Evolutionary conservation across 2,329 filamentous ascomycete genomes (phyloP).

Genomic region (Pleoardoris graminearum): DNA sequence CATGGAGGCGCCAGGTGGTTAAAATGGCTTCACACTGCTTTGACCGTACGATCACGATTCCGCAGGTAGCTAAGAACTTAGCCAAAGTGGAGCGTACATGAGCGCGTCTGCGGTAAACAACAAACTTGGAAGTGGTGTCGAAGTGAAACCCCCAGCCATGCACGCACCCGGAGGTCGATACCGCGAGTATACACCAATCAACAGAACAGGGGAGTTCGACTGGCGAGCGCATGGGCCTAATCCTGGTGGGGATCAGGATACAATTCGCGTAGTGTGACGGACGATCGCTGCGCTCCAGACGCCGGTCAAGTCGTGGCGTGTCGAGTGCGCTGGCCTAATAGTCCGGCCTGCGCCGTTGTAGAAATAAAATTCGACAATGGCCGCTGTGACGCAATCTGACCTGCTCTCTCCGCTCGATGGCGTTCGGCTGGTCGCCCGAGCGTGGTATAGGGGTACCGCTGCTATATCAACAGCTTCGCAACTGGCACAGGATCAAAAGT

Average conservation of each 20-base stretch:
- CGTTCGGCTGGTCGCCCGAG: neutral
- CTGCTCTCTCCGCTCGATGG: neutral
- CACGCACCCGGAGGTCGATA: constrained; percentile 21
- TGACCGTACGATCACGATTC: constrained; percentile 14
- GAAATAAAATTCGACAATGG: neutral
- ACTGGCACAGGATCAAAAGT: neutral
- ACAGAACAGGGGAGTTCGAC: no score
- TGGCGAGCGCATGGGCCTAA: constrained; percentile 21
- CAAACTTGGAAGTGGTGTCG: constrained; percentile 41
- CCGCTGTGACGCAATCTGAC: neutral
- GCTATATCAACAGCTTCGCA: constrained; percentile 6
- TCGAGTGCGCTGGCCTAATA: constrained; percentile 1
- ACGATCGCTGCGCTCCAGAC: constrained; percentile 22
- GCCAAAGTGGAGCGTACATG: constrained; percentile 10
- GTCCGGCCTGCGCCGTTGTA: neutral
- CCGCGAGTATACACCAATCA: constrained; percentile 34
- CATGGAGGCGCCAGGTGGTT: constrained; percentile 13
- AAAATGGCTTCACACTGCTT: constrained; percentile 13
- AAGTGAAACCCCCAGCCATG: constrained; percentile 35
- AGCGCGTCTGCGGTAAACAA: constrained; percentile 28
- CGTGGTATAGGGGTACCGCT: constrained; percentile 4
- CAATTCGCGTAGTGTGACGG: constrained; percentile 27
- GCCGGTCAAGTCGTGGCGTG: constrained; percentile 9
- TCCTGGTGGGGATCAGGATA: constrained; percentile 29
- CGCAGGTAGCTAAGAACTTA: constrained; percentile 10